Base-by-base conservation (phyloP, 768 basidiomycete genomes). In the Myochromella boudieri region DNA sequence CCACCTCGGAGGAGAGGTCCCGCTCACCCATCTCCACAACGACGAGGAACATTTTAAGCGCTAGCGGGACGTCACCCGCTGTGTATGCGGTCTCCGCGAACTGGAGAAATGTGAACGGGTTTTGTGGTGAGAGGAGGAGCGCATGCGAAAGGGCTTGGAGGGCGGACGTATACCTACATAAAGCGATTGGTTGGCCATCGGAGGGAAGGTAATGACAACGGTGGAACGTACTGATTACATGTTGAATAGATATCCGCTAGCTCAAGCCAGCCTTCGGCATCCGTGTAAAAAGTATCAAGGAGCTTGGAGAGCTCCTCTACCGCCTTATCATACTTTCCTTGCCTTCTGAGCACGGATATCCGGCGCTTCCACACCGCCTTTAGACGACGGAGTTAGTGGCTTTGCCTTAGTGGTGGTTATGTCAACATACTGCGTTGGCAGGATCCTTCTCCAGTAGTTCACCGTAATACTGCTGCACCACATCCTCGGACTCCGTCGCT, bases 51-150 rank as follows among this genome's bases (percentile, higher is more conserved):
- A 81, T 83, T 64, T 89, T 88, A 43, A 91, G 70, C 2, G 92
- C 82, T 6, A 92, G 71, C 0, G 86, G 78, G 17, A 90, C 59
- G 61, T 94, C 91, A 1, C 77, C 80, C 0, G 82, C 74, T 0
- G 90, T 89, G 60, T 89, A 93, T 0, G 90, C 91, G 7, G 87
- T 92, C 65, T 97, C 93, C 0, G 91, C 93, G 39, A 83, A 85
- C 53, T 86, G 85, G n/a, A 94, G 76, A 47, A 83, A 77, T 29
- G 87, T 84, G 58, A 91, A 88, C 0, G 90, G 87, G 57, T 93
- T 95, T 54, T 94, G 90, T 0, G 93, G 91, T 2, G 84, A 78
- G 24, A 97, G 77, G 24, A 93, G 72, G 34, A 95, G 75, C 5
- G 81, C 85, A 66, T 97, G 92, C 9, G 87, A 84, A 3, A 94